A percentile compares a stretch with the other conserved stretches of the same genome.
phyloP scores from a whole-genome alignment of 768 basidiomycete genomes.

The Termitomyces sp. region DNA sequence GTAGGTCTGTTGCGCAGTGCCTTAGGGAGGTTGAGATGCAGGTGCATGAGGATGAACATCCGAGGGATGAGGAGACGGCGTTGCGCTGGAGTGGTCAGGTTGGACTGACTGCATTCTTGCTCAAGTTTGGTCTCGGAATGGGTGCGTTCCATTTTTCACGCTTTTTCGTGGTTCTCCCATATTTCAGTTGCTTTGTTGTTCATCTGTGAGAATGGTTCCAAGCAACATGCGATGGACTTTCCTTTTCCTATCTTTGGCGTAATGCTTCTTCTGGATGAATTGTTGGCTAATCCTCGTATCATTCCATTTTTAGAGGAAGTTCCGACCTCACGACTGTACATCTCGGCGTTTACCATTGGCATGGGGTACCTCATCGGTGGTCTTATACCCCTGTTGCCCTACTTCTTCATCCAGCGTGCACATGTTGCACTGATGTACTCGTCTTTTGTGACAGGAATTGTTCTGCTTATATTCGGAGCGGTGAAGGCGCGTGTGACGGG shows the following conservation, averaged over 20 bases:
- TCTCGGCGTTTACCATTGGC: conserved; percentile 93
- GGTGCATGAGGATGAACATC: conserved; percentile 12
- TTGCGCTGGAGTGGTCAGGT: conserved; percentile 73
- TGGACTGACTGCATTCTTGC: conserved; percentile 88
- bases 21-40: conserved; percentile 57
- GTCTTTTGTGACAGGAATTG: conserved; percentile 75
- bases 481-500: conserved; percentile 88
- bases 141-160: conserved; percentile 43
- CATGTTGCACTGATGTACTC: conserved; percentile 69
- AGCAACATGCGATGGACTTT: background rate
- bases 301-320: conserved; percentile 67
- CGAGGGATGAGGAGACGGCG: conserved; percentile 53
- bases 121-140: conserved; percentile 94
- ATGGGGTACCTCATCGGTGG: conserved; percentile 93
- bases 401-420: conserved; percentile 82
- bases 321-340: conserved; percentile 77
- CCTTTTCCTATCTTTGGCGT: background rate
- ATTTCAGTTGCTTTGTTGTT: background rate
- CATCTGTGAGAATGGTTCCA: background rate
- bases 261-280: background rate
- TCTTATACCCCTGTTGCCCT: conserved; percentile 87
- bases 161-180: background rate
- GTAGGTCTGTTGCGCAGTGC: conserved; percentile 66
- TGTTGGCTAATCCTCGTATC: background rate
- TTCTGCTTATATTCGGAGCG: conserved; percentile 87